Base-by-base conservation (phyloP, 2,329 filamentous ascomycete genomes). In the Pseudocercospora cruenta region DNA sequence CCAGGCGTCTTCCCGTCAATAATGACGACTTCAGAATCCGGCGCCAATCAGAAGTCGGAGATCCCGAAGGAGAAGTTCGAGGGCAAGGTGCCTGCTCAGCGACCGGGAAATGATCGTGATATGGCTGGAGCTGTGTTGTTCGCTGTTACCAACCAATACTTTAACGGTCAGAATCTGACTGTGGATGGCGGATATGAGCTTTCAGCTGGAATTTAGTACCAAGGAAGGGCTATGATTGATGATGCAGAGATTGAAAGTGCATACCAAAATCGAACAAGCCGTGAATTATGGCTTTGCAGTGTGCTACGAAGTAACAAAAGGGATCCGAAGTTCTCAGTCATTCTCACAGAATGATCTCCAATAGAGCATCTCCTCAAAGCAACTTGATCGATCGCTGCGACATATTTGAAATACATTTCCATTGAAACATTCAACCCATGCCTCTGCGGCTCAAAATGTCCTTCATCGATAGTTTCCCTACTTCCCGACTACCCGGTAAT, bases 61-160 rank as follows among this genome's bases (percentile, higher is more conserved):
- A 80, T 87, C 65, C 80, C 82, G 8, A 86, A 84, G 77, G 82
- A 84, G 63, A 80, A 84, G 70, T 85, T 83, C 73, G 80, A 79
- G 62, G 72, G 78, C 67, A 83, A 82, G 58, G 77, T 85, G 58
- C 83, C 85, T 7, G 82, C 84, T 5, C 77, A 78, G 65, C 73
- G 84, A 51, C 85, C 85, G 0, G 87, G 87, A 0, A 83, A 85
- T 26, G 87, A 88, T 68, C 75, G 83, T 33, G 86, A 88, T 72
- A 88, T 88, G 82, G 86, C 84, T 0, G 81, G 82, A 49, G 84
- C 84, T 0, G 80, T 88, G 2, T 74, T 89, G 26, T 88, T 85
- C 67, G 78, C 81, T 19, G 83, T 82, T n/a, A 77, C 72, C 33
- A 83, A 79, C 70, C 82, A 82, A 70, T 85, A 84, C 67, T 73